Evolutionary conservation across 352 stramenopile genomes (phyloP).

Genomic region (Phytopythium oedochilum): DNA sequence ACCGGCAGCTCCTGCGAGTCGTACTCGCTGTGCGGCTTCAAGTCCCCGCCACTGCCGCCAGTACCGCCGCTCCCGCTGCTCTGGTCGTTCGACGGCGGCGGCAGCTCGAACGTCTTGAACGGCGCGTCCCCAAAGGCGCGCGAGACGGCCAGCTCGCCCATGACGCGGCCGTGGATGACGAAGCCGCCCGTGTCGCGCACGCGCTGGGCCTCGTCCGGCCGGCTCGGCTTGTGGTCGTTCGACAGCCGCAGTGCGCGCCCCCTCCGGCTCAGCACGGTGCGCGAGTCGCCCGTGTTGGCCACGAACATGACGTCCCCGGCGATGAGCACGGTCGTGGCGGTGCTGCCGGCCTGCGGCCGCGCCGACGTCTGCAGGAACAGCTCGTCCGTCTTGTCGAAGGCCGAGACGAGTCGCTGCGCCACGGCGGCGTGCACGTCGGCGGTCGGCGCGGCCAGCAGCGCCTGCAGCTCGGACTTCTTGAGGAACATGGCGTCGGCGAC

Average conservation of each 20-base stretch:
- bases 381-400: conserved; percentile 71
- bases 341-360: conserved; percentile 87
- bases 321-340: conserved; percentile 92
- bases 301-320: conserved; percentile 92
- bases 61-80: not conserved
- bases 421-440: conserved; percentile 51
- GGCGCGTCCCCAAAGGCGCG: conserved; percentile 90
- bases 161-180: conserved; percentile 91
- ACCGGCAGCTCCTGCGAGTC: conserved; percentile 73
- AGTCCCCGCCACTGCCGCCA: conserved; percentile 18
- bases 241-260: conserved; percentile 88
- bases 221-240: conserved; percentile 96
- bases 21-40: conserved; percentile 63
- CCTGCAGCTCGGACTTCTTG: conserved; percentile 33
- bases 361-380: conserved; percentile 66
- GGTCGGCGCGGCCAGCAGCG: conserved; percentile 22
- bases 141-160: conserved; percentile 86
- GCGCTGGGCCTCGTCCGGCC: conserved; percentile 91
- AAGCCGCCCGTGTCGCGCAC: conserved; percentile 92
- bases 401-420: conserved; percentile 33
- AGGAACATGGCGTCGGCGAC: conserved; percentile 60
- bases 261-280: conserved; percentile 90
- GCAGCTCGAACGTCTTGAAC: conserved; percentile 92
- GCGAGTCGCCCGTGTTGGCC: conserved; percentile 95
- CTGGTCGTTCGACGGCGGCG: conserved; percentile 19